Evolutionary conservation across 2,329 filamentous ascomycete species (phyloP).

Genomic region (Amylocarpus encephaloides): DNA sequence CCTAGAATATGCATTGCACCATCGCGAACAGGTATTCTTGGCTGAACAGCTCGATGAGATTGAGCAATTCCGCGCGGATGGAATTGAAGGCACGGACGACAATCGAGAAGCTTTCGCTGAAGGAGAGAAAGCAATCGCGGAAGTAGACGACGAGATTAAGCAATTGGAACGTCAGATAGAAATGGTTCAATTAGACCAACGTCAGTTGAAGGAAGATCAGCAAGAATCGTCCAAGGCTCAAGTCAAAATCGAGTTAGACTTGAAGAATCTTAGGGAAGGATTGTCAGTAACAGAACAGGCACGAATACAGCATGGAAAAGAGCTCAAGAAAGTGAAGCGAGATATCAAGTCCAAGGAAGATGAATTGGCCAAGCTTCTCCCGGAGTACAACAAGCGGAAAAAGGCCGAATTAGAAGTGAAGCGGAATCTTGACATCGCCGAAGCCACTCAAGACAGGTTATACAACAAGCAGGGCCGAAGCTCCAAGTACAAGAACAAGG

Average conservation of each 20-base stretch:
- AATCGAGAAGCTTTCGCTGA: conserved; percentile 70
- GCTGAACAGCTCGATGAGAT: conserved; percentile 72
- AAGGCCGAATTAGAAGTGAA: conserved; percentile 65
- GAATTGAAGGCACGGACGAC: conserved; percentile 77
- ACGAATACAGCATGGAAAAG: conserved; percentile 62
- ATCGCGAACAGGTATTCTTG: conserved; percentile 78
- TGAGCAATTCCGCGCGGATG: conserved; percentile 73
- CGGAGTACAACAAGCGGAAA: conserved; percentile 68
- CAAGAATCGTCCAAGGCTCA: conserved; percentile 71
- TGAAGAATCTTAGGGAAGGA: conserved; percentile 76
- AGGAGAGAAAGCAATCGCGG: conserved; percentile 71
- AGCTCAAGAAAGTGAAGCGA: conserved; percentile 64
- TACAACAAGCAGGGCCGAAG: conserved; percentile 90
- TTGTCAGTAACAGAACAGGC: conserved; percentile 72
- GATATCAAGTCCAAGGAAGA: conserved; percentile 71
- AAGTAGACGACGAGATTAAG: conserved; percentile 72
- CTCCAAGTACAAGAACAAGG: conserved; percentile 80
- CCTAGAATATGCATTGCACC: conserved; percentile 90
- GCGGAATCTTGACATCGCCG: conserved; percentile 67
- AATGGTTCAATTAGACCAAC: conserved; percentile 75
- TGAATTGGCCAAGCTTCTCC: conserved; percentile 68
- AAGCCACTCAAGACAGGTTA: conserved; percentile 69
- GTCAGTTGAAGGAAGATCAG: conserved; percentile 83
- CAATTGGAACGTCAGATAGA: conserved; percentile 77
- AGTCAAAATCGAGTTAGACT: conserved; percentile 80